Evolutionary conservation across 2,329 filamentous ascomycete species (phyloP).

Genomic region (Pseudocercospora fuligena): DNA sequence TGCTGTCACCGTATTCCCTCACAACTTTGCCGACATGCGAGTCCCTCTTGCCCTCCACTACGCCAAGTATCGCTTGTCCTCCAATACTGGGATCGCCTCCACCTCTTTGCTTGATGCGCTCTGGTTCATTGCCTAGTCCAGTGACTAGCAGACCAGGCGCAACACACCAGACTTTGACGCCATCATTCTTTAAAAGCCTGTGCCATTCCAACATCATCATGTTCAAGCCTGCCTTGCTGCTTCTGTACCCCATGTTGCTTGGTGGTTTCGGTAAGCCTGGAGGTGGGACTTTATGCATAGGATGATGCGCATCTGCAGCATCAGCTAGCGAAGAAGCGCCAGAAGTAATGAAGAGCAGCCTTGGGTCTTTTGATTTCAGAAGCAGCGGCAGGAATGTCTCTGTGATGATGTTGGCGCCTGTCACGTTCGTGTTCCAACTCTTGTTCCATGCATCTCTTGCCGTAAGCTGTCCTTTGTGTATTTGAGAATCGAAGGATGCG

Average conservation of each 20-base stretch:
- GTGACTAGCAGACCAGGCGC: conserved; percentile 55
- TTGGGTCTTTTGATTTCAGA: conserved; percentile 41
- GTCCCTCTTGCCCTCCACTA: conserved; percentile 47
- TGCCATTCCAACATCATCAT: conserved; percentile 57
- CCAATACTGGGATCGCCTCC: conserved; percentile 44
- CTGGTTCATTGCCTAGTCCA: conserved; percentile 43
- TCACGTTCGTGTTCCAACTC: conserved; percentile 46
- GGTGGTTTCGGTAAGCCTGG: conserved; percentile 55
- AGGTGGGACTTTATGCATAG: conserved; percentile 31
- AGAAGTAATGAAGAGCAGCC: conserved; percentile 47
- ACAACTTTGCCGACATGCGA: conserved; percentile 45
- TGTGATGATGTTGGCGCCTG: conserved; percentile 46
- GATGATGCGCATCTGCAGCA: conserved; percentile 35
- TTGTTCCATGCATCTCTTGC: conserved; percentile 44
- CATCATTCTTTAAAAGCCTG: conserved; percentile 45
- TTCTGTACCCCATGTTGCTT: conserved; percentile 43
- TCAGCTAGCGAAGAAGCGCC: conserved; percentile 49
- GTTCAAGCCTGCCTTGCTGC: conserved; percentile 53
- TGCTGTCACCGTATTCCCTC: conserved; percentile 29
- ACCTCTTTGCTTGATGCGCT: conserved; percentile 41
- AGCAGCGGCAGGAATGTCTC: conserved; percentile 44
- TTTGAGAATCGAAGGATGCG: conserved; percentile 48
- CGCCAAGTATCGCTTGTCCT: conserved; percentile 43
- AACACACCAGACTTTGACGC: conserved; percentile 54
- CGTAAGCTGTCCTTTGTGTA: conserved; percentile 35